Conservation (phyloP, 106 monocot genomes). For the Amphibolis antarctica region DNA sequence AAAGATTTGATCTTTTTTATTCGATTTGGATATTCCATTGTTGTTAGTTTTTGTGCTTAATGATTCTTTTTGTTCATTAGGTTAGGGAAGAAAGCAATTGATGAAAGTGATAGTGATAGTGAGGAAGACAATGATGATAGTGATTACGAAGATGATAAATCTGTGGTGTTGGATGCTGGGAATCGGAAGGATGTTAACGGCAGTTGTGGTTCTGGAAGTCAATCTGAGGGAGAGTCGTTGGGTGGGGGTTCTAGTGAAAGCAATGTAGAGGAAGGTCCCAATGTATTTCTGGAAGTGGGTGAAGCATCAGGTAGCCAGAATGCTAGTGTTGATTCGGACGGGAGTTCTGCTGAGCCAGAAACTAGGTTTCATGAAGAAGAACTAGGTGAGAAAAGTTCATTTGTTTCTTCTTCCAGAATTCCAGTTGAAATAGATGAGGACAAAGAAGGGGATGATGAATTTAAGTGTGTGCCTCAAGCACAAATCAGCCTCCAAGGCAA, state of each 20-base stretch:
- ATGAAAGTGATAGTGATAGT: slow-evolving; percentile 55
- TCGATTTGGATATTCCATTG: too few relatives aligned
- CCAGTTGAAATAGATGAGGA: neutral
- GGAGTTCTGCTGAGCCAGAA: slow-evolving; percentile 19
- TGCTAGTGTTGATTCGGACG: slow-evolving; percentile 22
- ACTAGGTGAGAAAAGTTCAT: neutral
- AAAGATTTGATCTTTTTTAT: neutral
- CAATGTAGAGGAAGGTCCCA: slow-evolving; percentile 36
- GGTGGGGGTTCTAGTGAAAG: slow-evolving; percentile 40
- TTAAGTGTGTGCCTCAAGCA: neutral
- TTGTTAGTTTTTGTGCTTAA: neutral
- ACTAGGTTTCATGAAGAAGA: neutral
- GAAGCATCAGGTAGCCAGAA: slow-evolving; percentile 11
- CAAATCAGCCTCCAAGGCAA: neutral
- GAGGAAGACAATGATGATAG: slow-evolving; percentile 10
- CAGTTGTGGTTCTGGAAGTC: slow-evolving; percentile 21
- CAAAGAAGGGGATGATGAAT: too few relatives aligned
- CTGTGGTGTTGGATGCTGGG: slow-evolving; percentile 55
- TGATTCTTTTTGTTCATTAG: slow-evolving; percentile 23
- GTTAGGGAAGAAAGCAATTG: slow-evolving; percentile 67
- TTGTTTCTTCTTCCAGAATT: neutral
- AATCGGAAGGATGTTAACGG: slow-evolving; percentile 26
- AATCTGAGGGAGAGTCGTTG: slow-evolving; percentile 41
- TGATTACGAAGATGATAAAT: slow-evolving; percentile 39
- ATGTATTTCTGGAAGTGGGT: slow-evolving; percentile 3